Base-by-base conservation (phyloP, 2,329 filamentous ascomycete genomes). In the Cryphonectria naterciae region DNA sequence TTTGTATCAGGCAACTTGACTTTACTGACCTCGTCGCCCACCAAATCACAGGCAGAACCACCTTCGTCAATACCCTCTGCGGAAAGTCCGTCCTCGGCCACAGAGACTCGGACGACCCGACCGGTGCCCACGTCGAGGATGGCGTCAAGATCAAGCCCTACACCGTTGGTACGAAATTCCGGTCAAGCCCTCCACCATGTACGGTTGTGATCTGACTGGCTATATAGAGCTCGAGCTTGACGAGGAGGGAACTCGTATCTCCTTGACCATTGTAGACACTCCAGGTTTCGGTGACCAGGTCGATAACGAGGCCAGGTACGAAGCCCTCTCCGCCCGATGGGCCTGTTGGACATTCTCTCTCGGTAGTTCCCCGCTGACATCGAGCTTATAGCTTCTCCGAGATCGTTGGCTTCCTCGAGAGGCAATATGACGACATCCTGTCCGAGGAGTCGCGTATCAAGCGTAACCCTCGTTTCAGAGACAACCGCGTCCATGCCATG, bases 401-500 rank as follows among this genome's bases (percentile, higher is more conserved):
- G 84, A 99, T 99, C 79, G 95, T 97, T 77, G 95, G 95, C 77
- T 98, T 97, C 85, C 93, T 99, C 79, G 96, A 99, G 88, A 91
- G 95, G 85, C 95, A 99, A 90, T 98, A 98, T 84, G 96, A 99
- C 84, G 95, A 98, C 82, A 98, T 99, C 87, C 89, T 99, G 78
- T 95, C 96, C 74, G 95, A 98, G 86, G 96, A 99, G 87, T 98
- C 96, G 79, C 94, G 96, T 87, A 99, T 99, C 88, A 99, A 99
- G 93, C 96, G 96, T 94, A 99, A 99, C 87, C 96, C 96, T 77
- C 92, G 96, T 80, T 99, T 99, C 92, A 92, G 96, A 80, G 96
- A 99, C 86, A 98, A 99, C 86, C 93, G 96, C 86, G 94, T 99
- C 65, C 96, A 99, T 81, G 96, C 95, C 76, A 91, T 99, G 82